Evolutionary conservation across 306 rosid genomes (phyloP), one percentile per base, ranked within the genome.

Genomic region (Hippophae gyantsensis): DNA sequence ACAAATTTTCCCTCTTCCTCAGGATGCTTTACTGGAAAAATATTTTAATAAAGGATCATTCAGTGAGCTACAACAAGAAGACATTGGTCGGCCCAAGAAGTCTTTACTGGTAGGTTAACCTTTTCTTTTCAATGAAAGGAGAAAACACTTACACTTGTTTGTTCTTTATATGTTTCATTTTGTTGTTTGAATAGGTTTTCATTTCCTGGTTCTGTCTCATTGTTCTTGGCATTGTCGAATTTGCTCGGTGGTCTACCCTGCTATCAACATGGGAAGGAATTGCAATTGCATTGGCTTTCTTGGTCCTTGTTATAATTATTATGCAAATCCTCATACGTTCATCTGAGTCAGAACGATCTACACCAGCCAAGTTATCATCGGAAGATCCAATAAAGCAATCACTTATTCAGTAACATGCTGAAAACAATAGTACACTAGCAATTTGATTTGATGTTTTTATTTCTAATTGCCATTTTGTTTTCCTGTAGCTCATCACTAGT

Each of bases 11-110:
- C 6, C 14, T 18, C 52, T 11, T 45, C 3, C 11, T 54, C 75
- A 90, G 97, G 97, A 90, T 65, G 94, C 82, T 43, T 57, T 82
- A 18, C 63, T 90, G 75, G 97, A 87, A 84, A 82, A 70, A 69
- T 83, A 79, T 68, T 50, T 51, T 3, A 58, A 76, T 8, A 82
- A 52, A 13, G 85, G 72, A 41, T 14, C 73, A 46, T 87, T 90
- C 78, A 79, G 90, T 57, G 96, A 84, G 12, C 67, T 63, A 47
- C 70, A 77, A 62, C 69, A 62, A 57, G 80, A 72, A 27, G 64
- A 81, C 63, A 60, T 5, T 5, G 82, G 74, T 14, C 82, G 90
- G 48, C 87, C 95, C 13, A 81, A 71, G 56, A 72, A 44, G 75
- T 84, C 95, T n/a, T 12, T 82, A 25, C 6, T 81, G 61, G 95